phyloP scores from a whole-genome alignment of 345 rosid genomes.

The Clarkia xantiana region DNA sequence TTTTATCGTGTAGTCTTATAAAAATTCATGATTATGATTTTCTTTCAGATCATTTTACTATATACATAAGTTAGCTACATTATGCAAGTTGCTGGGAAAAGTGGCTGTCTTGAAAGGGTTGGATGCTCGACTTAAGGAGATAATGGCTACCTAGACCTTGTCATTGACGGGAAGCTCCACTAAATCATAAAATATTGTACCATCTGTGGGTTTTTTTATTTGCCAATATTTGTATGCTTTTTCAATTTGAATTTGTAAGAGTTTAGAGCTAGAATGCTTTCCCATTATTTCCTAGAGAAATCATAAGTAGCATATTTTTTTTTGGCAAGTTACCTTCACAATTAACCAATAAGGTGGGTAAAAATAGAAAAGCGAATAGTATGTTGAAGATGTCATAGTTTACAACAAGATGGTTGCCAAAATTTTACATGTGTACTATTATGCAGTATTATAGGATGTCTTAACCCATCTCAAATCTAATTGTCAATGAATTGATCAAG shows the following conservation, averaged over 20 bases:
- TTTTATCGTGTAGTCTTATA: background rate
- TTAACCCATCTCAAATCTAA: conserved; percentile 81
- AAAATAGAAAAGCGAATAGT: too few species aligned
- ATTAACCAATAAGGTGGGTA: too few species aligned
- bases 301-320: too few species aligned
- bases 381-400: too few species aligned
- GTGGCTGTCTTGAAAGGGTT: conserved; percentile 62
- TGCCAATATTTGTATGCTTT: too few species aligned
- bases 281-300: too few species aligned
- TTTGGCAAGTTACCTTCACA: too few species aligned
- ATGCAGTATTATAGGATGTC: conserved; percentile 41
- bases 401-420: too few species aligned
- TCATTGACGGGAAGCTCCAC: conserved; percentile 51
- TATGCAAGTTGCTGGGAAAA: conserved; percentile 51
- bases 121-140: conserved; percentile 63
- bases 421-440: background rate
- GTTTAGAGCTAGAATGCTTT: too few species aligned
- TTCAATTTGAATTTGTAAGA: background rate
- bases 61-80: background rate
- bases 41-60: background rate
- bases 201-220: conserved; percentile 72
- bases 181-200: conserved; percentile 65
- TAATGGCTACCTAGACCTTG: conserved; percentile 62
- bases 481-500: conserved; percentile 56
- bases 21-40: background rate